Evolutionary conservation across 2,329 filamentous ascomycete species (phyloP).

Genomic region (Xylaria sp.): DNA sequence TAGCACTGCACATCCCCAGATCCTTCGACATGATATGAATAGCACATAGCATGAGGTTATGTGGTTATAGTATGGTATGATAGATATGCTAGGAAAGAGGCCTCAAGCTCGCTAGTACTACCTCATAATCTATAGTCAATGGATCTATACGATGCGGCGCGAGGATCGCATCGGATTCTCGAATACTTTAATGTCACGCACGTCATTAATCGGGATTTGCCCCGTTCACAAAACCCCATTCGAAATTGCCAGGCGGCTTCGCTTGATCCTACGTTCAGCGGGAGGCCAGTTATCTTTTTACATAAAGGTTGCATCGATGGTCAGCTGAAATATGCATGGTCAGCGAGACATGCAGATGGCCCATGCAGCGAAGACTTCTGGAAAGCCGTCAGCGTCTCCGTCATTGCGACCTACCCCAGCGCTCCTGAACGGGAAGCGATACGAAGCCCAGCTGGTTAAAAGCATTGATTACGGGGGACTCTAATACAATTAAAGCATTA

Average conservation of each 20-base stretch:
- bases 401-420: conserved; percentile 41
- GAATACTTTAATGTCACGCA: conserved; percentile 1
- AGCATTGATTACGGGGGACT: not conserved
- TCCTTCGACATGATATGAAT: conserved; percentile 18
- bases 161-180: conserved; percentile 3
- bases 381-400: conserved; percentile 39
- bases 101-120: not conserved
- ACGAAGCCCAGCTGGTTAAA: conserved; percentile 6
- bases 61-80: not conserved
- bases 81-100: not conserved
- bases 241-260: conserved; percentile 23
- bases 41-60: conserved; percentile 8
- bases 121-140: not conserved
- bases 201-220: not conserved
- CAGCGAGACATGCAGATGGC: conserved; percentile 42
- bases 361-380: conserved; percentile 45
- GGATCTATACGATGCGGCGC: not conserved
- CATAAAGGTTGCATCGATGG: conserved; percentile 32
- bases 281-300: not conserved
- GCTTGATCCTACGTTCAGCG: conserved; percentile 28
- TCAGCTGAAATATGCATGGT: conserved; percentile 42
- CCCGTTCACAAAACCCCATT: conserved; percentile 4
- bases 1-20: conserved; percentile 14
- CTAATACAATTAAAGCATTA: conserved; percentile 1
- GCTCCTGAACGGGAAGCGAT: conserved; percentile 25